Percentiles rank a stretch among this genome's conserved stretches.
phyloP scores from a whole-genome alignment of 2,329 filamentous ascomycete genomes.

The Colletotrichum abscissum region DNA sequence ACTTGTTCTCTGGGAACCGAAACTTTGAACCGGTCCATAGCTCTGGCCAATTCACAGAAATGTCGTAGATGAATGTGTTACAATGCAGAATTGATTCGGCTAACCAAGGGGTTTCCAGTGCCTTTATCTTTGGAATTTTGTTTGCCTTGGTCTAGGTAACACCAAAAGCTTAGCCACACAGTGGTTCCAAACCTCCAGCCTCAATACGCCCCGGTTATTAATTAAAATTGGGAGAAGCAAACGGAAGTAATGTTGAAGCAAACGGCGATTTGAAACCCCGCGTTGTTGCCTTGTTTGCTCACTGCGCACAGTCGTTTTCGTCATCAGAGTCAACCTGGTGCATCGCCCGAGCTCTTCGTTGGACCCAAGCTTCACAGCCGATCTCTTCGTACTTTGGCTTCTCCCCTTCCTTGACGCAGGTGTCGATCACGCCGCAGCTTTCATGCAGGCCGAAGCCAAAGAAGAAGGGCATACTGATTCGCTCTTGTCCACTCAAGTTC shows the following conservation, averaged over 20 bases:
- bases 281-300: not conserved
- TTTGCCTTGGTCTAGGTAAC: not conserved
- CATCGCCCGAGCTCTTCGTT: conserved; percentile 48
- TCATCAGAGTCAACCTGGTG: conserved; percentile 38
- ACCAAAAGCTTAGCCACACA: not conserved
- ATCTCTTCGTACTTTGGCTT: conserved; percentile 51
- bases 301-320: not conserved
- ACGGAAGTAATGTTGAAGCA: not conserved
- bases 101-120: not conserved
- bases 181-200: not conserved
- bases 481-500: conserved; percentile 51
- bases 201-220: not conserved
- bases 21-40: not conserved
- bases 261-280: not conserved
- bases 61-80: not conserved
- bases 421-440: conserved; percentile 53
- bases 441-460: conserved; percentile 55
- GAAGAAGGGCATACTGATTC: conserved; percentile 60
- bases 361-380: conserved; percentile 52
- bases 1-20: not conserved
- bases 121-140: not conserved
- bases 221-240: not conserved
- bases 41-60: not conserved
- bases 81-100: not conserved
- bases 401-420: conserved; percentile 47